A percentile compares a stretch with the other conserved stretches of the same genome.
Conservation (phyloP, 2,329 filamentous ascomycete genomes). For the Fusarium subtropicale region DNA sequence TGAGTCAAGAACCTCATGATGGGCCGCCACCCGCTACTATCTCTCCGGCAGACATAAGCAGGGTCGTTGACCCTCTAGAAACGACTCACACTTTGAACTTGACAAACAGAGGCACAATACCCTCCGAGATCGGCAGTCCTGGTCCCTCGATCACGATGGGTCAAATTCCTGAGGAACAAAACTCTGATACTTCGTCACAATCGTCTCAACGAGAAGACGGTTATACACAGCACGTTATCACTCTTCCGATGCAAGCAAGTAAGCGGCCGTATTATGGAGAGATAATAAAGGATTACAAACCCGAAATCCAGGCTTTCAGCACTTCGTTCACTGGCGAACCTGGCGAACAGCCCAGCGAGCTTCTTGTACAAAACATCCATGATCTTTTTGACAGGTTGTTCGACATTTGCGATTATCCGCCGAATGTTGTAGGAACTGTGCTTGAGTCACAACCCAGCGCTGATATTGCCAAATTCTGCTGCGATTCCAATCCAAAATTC, state of each 20-base stretch:
- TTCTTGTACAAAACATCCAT: constrained; percentile 61
- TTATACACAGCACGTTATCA: constrained; percentile 61
- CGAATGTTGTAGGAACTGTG: constrained; percentile 60
- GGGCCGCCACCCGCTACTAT: constrained; percentile 49
- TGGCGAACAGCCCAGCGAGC: constrained; percentile 53
- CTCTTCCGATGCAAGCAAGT: constrained; percentile 67
- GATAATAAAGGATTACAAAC: constrained; percentile 58
- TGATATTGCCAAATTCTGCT: constrained; percentile 64
- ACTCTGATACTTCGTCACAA: constrained; percentile 39
- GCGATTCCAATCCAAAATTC: constrained; percentile 69
- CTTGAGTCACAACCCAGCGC: constrained; percentile 54
- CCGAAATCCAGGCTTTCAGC: constrained; percentile 60
- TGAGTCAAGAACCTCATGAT: constrained; percentile 38
- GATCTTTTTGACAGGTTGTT: constrained; percentile 63
- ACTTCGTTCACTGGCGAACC: constrained; percentile 56
- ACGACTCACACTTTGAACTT: constrained; percentile 39
- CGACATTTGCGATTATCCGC: constrained; percentile 68
- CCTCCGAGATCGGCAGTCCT: constrained; percentile 41
- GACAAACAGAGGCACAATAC: constrained; percentile 29
- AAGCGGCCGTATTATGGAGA: constrained; percentile 65
- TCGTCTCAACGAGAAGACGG: constrained; percentile 22
- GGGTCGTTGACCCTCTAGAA: constrained; percentile 43
- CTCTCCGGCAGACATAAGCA: constrained; percentile 55
- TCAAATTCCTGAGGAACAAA: constrained; percentile 42
- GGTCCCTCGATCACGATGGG: constrained; percentile 45